A percentile compares a stretch with the other conserved stretches of the same genome.
Evolutionary conservation across 2,329 filamentous ascomycete genomes (phyloP).

Genomic region (Sporothrix pallida): DNA sequence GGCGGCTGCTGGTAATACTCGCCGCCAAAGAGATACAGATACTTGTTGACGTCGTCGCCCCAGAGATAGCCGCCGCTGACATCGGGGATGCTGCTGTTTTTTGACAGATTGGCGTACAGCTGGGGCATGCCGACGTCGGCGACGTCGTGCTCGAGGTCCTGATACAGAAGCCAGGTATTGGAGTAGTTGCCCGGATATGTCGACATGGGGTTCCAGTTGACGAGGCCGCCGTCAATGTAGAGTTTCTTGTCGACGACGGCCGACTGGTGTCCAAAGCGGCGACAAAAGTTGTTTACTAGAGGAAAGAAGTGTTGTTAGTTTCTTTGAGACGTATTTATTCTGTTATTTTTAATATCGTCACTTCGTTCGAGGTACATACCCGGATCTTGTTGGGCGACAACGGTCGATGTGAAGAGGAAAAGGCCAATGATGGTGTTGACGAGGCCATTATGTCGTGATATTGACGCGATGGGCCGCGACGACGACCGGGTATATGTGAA

Average conservation of each 20-base stretch:
- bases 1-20: slow-evolving; percentile 52
- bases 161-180: slow-evolving; percentile 62
- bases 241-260: slow-evolving; percentile 63
- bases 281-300: slow-evolving; percentile 57
- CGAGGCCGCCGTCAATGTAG: slow-evolving; percentile 66
- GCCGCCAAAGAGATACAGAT: slow-evolving; percentile 67
- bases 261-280: slow-evolving; percentile 64
- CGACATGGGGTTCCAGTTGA: slow-evolving; percentile 60
- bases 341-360: not conserved
- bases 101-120: slow-evolving; percentile 62
- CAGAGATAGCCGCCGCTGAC: slow-evolving; percentile 58
- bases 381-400: slow-evolving; percentile 30
- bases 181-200: slow-evolving; percentile 59
- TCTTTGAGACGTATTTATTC: not conserved
- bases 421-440: not conserved
- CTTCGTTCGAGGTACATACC: slow-evolving; percentile 19
- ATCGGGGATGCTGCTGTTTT: slow-evolving; percentile 61
- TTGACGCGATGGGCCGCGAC: not conserved
- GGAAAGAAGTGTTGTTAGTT: not conserved
- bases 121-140: slow-evolving; percentile 55
- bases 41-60: slow-evolving; percentile 67
- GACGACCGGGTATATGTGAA: not conserved
- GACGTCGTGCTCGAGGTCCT: slow-evolving; percentile 57
- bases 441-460: not conserved
- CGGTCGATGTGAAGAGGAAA: not conserved